phyloP scores from a whole-genome alignment of 768 basidiomycete genomes.

The Psilocybe azurescens region DNA sequence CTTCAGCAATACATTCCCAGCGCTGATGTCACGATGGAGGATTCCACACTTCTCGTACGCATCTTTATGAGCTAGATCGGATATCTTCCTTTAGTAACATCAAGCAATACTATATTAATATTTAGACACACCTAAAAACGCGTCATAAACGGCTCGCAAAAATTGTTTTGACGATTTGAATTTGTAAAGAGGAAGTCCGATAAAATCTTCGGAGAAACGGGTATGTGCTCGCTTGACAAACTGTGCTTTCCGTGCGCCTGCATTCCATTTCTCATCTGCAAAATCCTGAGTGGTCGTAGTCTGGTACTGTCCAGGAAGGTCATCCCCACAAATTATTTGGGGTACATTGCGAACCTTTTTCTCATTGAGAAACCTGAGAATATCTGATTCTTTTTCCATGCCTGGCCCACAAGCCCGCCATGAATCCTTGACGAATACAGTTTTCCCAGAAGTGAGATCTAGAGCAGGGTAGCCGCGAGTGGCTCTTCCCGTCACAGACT shows the following conservation, averaged over 20 bases:
- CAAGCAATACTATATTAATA: neutral
- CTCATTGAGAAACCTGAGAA: slow-evolving; percentile 23
- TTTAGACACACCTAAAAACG: slow-evolving; percentile 24
- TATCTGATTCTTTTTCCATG: slow-evolving; percentile 25
- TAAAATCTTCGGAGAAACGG: slow-evolving; percentile 25
- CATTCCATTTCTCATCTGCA: slow-evolving; percentile 15
- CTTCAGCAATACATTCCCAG: slow-evolving; percentile 25
- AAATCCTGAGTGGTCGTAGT: slow-evolving; percentile 20
- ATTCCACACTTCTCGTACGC: slow-evolving; percentile 20
- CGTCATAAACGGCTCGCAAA: slow-evolving; percentile 25
- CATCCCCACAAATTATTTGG: slow-evolving; percentile 30
- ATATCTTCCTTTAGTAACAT: too few species aligned
- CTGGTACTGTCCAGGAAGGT: slow-evolving; percentile 23
- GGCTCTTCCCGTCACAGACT: slow-evolving; percentile 25
- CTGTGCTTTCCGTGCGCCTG: neutral
- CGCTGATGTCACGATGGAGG: slow-evolving; percentile 35
- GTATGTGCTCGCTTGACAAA: slow-evolving; percentile 23
- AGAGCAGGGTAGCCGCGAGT: slow-evolving; percentile 29
- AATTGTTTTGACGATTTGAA: slow-evolving; percentile 24
- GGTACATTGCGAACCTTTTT: slow-evolving; percentile 29
- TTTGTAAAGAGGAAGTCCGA: slow-evolving; percentile 16
- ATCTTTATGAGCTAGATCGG: slow-evolving; percentile 22
- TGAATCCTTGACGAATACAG: slow-evolving; percentile 35
- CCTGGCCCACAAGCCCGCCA: slow-evolving; percentile 26
- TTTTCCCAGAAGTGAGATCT: slow-evolving; percentile 11